Base-by-base conservation (phyloP, 208 protist species). In the Leishmania braziliensis region DNA sequence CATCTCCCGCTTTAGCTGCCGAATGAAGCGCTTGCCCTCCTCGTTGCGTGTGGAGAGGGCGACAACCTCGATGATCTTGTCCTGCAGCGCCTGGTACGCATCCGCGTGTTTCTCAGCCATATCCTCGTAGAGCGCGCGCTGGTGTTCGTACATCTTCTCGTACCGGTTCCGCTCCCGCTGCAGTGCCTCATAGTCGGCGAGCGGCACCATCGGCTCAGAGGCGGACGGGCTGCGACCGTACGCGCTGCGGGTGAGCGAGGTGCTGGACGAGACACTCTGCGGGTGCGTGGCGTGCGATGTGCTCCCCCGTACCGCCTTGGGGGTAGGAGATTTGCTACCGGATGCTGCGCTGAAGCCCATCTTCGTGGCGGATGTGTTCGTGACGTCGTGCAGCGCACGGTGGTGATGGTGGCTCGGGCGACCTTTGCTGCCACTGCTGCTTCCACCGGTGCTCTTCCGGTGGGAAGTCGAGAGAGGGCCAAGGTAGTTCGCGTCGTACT, bases 111-210 rank as follows among this genome's bases (percentile, higher is more conserved):
- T 93, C n/a, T 91, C 86, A 8, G 90, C 82, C 90, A 95, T 94
- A 54, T 95, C 93, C 82, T 96, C 91, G 84, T 95, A 96, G 10
- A 97, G 85, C 12, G 82, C 83, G 72, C 91, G 91, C 69, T 97
- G 95, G 83, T 97, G 95, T 73, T 96, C 93, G 76, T 96, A 97
- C 95, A 97, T 97, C 77, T 95, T 95, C 70, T 92, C 86, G 73
- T 86, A 95, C 46, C 92, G 93, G 76, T 95, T 91, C 29, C 95
- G 90, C 81, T 97, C 93, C 50, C 86, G 81, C 82, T 93, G 86
- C 80, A 96, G 56, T 26, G 60, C 71, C 85, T 95, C 91, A 65
- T 89, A 92, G 10, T 94, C 89, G 5, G 60, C 69, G 50, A 91
- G 82, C 16, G 91, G 81, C 43, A 97, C 91, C 82, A 84, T 80